Conservation (phyloP, 352 stramenopile genomes). For the Globisporangium mamillatum region DNA sequence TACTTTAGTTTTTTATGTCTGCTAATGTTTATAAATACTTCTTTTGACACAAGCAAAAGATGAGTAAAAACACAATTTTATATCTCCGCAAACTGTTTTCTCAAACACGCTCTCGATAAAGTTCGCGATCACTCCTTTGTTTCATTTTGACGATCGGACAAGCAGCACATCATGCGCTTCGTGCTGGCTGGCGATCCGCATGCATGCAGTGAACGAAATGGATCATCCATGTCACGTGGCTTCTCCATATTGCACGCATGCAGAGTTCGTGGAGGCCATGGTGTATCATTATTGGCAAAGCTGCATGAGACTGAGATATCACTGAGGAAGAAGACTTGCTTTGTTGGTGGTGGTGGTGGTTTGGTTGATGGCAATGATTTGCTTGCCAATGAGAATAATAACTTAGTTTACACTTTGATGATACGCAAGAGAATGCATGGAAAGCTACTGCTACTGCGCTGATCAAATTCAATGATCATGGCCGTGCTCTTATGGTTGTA, state of each 20-base stretch:
- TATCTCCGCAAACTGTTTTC: background rate
- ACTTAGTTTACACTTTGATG: conserved; percentile 3
- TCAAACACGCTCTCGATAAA: conserved; percentile 1
- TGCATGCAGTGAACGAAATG: background rate
- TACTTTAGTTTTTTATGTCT: conserved; percentile 9
- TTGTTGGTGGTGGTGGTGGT: background rate
- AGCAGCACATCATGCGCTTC: background rate
- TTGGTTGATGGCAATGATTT: background rate
- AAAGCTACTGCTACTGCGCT: background rate
- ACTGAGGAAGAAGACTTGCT: background rate
- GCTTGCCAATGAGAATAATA: conserved; percentile 2
- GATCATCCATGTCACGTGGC: background rate
- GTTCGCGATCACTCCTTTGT: background rate
- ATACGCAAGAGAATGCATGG: background rate
- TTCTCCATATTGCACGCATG: background rate
- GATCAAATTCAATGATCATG: conserved; percentile 9
- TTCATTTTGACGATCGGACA: background rate
- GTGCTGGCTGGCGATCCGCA: background rate
- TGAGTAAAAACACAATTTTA: background rate
- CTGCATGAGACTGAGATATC: background rate
- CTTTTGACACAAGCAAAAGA: background rate
- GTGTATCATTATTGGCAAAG: background rate
- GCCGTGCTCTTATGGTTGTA: conserved; percentile 1
- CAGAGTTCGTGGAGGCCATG: background rate
- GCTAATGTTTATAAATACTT: background rate